These are phyloP conservation scores for Glycine tomentella DNA, from an alignment of 306 rosid species.

Conservation along the genomic window DNA sequence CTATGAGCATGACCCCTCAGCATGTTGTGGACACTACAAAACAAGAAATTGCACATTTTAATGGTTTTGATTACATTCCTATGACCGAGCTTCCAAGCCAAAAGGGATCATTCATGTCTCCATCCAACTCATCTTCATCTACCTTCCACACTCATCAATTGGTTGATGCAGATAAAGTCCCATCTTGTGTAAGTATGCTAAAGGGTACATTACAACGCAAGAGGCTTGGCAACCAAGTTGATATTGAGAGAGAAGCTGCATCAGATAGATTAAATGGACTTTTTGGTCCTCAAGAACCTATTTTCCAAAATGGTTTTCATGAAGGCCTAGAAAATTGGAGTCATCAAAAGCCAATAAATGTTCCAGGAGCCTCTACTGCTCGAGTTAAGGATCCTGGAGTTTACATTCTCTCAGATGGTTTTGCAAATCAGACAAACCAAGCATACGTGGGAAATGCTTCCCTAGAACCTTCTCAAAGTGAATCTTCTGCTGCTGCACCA, in stretches of 20 bases:
- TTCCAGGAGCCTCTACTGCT: conserved; percentile 58
- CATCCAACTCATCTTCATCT: conserved; percentile 78
- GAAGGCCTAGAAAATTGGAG: conserved; percentile 61
- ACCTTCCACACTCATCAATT: conserved; percentile 65
- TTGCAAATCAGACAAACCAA: conserved; percentile 63
- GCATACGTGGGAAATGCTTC: conserved; percentile 66
- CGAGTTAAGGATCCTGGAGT: conserved; percentile 57
- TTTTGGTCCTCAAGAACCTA: conserved; percentile 56
- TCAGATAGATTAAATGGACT: conserved; percentile 57
- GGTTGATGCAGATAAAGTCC: conserved; percentile 77
- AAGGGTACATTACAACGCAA: conserved; percentile 87
- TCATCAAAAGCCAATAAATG: conserved; percentile 52
- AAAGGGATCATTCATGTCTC: conserved; percentile 73
- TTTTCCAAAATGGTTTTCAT: conserved; percentile 52
- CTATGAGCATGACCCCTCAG: conserved; percentile 56
- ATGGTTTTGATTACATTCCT: conserved; percentile 60
- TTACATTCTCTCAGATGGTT: conserved; percentile 68
- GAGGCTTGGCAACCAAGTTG: conserved; percentile 62
- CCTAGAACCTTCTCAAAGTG: conserved; percentile 82
- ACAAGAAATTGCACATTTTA: conserved; percentile 60
- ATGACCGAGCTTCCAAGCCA: conserved; percentile 66
- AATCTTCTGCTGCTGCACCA: conserved; percentile 94
- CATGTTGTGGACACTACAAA: conserved; percentile 51
- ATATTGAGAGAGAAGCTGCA: conserved; percentile 52
- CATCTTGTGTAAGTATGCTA: conserved; percentile 90